Evolutionary conservation across 805 yeast genomes (phyloP), one percentile per base, ranked within the genome.

Genomic region (Hanseniaspora mollemarum): DNA sequence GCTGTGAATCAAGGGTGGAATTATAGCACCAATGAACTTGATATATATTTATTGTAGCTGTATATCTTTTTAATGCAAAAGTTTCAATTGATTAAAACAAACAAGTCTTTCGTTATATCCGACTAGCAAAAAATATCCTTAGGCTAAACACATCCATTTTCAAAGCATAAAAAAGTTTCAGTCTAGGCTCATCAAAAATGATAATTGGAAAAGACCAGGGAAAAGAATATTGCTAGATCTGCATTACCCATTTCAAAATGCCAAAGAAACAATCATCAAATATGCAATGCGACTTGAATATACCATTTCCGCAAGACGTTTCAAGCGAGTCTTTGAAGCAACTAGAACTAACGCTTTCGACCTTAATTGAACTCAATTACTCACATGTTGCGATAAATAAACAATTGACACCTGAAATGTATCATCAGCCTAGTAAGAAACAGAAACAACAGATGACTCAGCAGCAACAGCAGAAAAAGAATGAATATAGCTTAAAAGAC

Each of bases 361-460:
- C 80, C 18, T 64, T 78, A 19, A 75, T 77, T 55, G 65, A 72
- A 24, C 61, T 83, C 6, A 92, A 90, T 10, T 87, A 87, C 60
- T 76, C 83, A 0, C 83, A 80, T 56, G 71, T 85, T 3, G 96
- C 90, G 2, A 65, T 88, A 46, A 87, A 86, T 63, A 80, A 80
- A 58, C 72, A 71, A 2, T 67, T 78, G 2, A 68, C 80, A 78
- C 56, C 62, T 67, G 69, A 70, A 24, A 79, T 76, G 58, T 65
- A 82, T 19, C 83, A 83, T 2, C 60, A 64, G 13, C 70, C 76
- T 74, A 22, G 63, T 73, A 50, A 70, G 71, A 45, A 74, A 77
- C 44, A 70, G 72, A 16, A 65, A 60, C 26, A 59, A 62, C 35
- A 57, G 54, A 22, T 58, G 60, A 32, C 51, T 56, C 35, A 63